Base-by-base conservation (phyloP, 768 basidiomycete species). In the Tricholoma furcatifolium region DNA sequence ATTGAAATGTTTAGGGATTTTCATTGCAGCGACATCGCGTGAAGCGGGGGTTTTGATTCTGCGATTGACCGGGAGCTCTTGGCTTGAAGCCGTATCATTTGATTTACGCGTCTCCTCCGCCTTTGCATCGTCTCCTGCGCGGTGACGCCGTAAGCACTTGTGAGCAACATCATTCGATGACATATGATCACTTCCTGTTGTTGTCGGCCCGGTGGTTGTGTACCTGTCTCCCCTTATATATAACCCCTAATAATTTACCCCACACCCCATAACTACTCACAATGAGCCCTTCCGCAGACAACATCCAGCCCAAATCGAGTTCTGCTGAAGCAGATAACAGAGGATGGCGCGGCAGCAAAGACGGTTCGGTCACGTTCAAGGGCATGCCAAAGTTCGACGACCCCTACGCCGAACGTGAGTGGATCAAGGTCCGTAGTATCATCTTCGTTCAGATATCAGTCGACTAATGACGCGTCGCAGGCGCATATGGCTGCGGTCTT, bases 401-500 rank as follows among this genome's bases (percentile, higher is more conserved):
- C 34, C 65, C 60, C 2, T 62, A 61, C 24, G 62, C 56, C 9
- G 63, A 65, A 47, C 63, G 65, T 9, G 63, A 66, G 49, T 66
- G 63, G 65, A 61, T 66, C 21, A 66, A 65, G 51, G 65, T 63
- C 14, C 18, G 43, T 45, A 21, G 11, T 18, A 14, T 32, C 7
- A 3, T 17, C 6, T n/a, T 35, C 20, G 23, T 14, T 20, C 12
- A 6, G 43, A 38, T 15, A 38, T 6, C 18, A n/a, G 35, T 18
- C 17, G 17, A 11, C 21, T 27, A 3, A 27, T 27, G 27, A 3
- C 3, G 7, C 27, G 27, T 27, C 3, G 7, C 27, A 65, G 64
- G 62, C 49, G 43, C 63, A 66, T 48, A 54, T 66, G 60, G 65
- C 63, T 40, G 65, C 62, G 5, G 62, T 59, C 2, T 63, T 66